Conservation (phyloP, 768 basidiomycete genomes). For the Amanita pallidorosea region DNA sequence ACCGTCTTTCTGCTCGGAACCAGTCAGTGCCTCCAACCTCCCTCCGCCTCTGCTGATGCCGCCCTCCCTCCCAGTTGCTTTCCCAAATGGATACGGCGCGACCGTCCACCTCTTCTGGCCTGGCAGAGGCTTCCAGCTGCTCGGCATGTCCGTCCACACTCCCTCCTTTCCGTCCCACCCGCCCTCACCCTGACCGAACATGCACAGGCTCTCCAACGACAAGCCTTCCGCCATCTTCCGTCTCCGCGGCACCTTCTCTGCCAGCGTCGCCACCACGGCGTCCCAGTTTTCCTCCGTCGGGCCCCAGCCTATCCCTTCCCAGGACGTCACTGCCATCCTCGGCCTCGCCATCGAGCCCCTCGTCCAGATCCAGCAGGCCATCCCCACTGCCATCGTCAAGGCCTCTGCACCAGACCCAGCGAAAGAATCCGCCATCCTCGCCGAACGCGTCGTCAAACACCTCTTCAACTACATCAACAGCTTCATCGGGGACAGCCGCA, state of each 20-base stretch:
- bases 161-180: neutral
- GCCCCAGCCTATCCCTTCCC: slow-evolving; percentile 21
- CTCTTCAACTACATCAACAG: slow-evolving; percentile 68
- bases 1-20: slow-evolving; percentile 79
- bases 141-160: slow-evolving; percentile 59
- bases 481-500: slow-evolving; percentile 35
- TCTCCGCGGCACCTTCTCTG: slow-evolving; percentile 51
- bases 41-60: neutral
- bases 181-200: neutral
- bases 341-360: slow-evolving; percentile 79
- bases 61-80: slow-evolving; percentile 37
- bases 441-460: slow-evolving; percentile 63
- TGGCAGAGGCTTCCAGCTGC: slow-evolving; percentile 74
- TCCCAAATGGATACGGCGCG: slow-evolving; percentile 76
- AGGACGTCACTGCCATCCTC: slow-evolving; percentile 59
- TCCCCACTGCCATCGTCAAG: slow-evolving; percentile 24
- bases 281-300: slow-evolving; percentile 25
- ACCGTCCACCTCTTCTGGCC: slow-evolving; percentile 84
- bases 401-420: slow-evolving; percentile 12
- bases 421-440: slow-evolving; percentile 43
- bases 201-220: slow-evolving; percentile 71
- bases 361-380: slow-evolving; percentile 36
- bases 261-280: slow-evolving; percentile 22
- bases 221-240: slow-evolving; percentile 88
- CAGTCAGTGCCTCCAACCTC: slow-evolving; percentile 29